These are phyloP conservation scores for Talaromyces proteolyticus DNA, from an alignment of 495 filamentous ascomycete genomes.

Conservation along the genomic window DNA sequence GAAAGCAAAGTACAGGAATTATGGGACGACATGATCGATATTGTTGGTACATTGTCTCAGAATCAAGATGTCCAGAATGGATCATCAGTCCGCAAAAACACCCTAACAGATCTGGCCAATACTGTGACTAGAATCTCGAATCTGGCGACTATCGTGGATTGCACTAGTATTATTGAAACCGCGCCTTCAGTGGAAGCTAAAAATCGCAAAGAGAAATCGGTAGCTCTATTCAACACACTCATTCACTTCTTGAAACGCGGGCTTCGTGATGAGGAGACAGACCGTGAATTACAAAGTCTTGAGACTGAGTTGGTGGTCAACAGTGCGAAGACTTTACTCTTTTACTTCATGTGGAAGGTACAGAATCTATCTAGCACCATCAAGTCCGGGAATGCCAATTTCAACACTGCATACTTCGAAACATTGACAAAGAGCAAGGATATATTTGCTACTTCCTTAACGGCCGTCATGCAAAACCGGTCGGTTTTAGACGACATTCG, in stretches of 20 bases:
- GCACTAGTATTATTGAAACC: slow-evolving; percentile 64
- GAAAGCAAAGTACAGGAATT: slow-evolving; percentile 72
- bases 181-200: slow-evolving; percentile 32
- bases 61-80: slow-evolving; percentile 59
- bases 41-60: slow-evolving; percentile 60
- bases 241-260: slow-evolving; percentile 64
- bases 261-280: slow-evolving; percentile 46
- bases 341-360: slow-evolving; percentile 96
- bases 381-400: slow-evolving; percentile 37
- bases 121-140: slow-evolving; percentile 80
- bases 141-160: slow-evolving; percentile 74
- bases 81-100: slow-evolving; percentile 51
- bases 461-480: slow-evolving; percentile 54
- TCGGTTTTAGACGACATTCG: slow-evolving; percentile 66
- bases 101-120: slow-evolving; percentile 66
- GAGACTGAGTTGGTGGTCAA: slow-evolving; percentile 72
- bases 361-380: slow-evolving; percentile 38
- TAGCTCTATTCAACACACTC: slow-evolving; percentile 60
- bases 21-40: slow-evolving; percentile 77
- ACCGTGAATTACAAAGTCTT: slow-evolving; percentile 57
- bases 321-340: slow-evolving; percentile 65
- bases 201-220: slow-evolving; percentile 37
- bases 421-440: slow-evolving; percentile 36
- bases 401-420: slow-evolving; percentile 44
- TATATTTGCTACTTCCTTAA: slow-evolving; percentile 53